Evolutionary conservation across 768 basidiomycete genomes (phyloP).

Genomic region (Favolaschia claudopus): DNA sequence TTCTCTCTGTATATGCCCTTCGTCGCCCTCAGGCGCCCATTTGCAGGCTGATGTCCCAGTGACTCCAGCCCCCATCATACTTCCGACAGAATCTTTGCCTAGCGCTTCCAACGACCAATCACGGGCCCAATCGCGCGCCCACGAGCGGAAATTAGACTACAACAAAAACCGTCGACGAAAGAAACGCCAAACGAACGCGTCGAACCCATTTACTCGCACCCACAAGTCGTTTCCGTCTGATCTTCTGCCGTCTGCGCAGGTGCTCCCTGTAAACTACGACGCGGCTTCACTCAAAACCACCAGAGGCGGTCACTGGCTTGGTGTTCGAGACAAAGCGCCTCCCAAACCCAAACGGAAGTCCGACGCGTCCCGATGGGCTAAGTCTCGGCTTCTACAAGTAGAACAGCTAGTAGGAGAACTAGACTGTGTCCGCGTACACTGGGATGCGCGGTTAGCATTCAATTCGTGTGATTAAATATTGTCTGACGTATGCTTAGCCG

Average conservation of each 20-base stretch:
- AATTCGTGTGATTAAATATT: background rate
- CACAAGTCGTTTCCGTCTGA: background rate
- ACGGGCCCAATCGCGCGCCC: too few species aligned
- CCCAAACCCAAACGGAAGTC: background rate
- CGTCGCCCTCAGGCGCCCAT: too few species aligned
- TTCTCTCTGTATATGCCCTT: too few species aligned
- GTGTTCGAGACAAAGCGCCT: background rate
- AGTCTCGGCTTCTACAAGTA: background rate
- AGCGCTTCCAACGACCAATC: too few species aligned
- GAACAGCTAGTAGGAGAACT: background rate
- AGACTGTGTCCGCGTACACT: background rate
- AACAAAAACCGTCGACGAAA: background rate
- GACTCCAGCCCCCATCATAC: too few species aligned
- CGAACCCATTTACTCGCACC: background rate
- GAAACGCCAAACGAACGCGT: background rate
- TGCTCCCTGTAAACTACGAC: background rate
- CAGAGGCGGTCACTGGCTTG: background rate
- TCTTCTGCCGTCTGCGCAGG: background rate
- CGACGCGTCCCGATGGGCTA: too few species aligned
- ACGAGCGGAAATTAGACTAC: too few species aligned
- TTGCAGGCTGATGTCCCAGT: too few species aligned
- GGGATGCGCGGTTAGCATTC: constrained; percentile 12
- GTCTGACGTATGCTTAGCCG: background rate
- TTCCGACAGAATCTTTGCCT: too few species aligned
- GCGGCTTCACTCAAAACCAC: background rate